A percentile compares a stretch with the other conserved stretches of the same genome.
These are phyloP conservation scores for Aphanomyces astaci DNA, from an alignment of 352 stramenopile genomes.

Conservation along the genomic window DNA sequence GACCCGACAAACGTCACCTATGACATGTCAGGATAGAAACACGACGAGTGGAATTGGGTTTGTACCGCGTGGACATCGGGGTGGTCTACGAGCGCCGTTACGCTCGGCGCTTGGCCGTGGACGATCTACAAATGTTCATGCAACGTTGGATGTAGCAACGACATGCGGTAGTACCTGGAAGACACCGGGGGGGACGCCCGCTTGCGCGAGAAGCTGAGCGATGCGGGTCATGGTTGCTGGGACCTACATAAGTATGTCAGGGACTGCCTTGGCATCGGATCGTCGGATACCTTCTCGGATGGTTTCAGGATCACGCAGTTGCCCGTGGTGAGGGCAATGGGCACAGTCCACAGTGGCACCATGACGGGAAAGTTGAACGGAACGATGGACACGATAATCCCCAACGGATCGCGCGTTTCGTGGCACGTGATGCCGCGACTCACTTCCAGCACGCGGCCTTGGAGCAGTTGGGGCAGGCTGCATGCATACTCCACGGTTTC, in stretches of 20 bases:
- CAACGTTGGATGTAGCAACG: too few relatives aligned
- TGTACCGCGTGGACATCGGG: conserved; percentile 46
- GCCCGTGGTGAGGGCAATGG: conserved; percentile 93
- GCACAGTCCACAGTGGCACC: conserved; percentile 97
- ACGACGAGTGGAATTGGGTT: neutral
- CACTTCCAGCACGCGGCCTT: conserved; percentile 85
- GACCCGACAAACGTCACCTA: conserved; percentile 96
- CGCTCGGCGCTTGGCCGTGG: conserved; percentile 85
- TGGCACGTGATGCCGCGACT: conserved; percentile 88
- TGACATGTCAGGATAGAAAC: too few relatives aligned
- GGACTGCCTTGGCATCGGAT: too few relatives aligned
- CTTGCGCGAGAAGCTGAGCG: conserved; percentile 80
- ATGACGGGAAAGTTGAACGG: conserved; percentile 98
- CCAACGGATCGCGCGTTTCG: conserved; percentile 89
- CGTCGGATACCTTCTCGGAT: conserved; percentile 87
- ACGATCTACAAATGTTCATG: conserved; percentile 86
- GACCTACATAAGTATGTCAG: conserved; percentile 32
- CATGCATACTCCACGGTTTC: conserved; percentile 98
- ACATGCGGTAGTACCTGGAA: conserved; percentile 60
- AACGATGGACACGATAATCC: conserved; percentile 88
- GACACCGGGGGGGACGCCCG: conserved; percentile 90
- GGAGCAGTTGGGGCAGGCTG: conserved; percentile 84
- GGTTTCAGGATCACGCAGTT: conserved; percentile 98
- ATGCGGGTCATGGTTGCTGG: conserved; percentile 90
- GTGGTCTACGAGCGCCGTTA: conserved; percentile 91